phyloP scores from a whole-genome alignment of 140 eudicot genomes.

The Bidens hawaiensis region DNA sequence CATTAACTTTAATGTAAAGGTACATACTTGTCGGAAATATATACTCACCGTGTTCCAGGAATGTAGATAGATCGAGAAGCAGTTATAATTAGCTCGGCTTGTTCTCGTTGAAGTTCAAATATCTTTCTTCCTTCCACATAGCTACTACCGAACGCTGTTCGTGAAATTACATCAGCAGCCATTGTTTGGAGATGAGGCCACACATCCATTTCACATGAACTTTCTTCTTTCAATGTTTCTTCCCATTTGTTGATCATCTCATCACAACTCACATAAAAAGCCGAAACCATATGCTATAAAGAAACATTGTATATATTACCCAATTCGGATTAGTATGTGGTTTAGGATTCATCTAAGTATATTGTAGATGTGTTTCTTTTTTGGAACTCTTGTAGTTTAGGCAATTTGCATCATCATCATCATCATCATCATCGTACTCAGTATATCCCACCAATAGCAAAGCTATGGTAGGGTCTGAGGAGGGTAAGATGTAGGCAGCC shows the following conservation, averaged over 20 bases:
- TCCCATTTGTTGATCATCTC: constrained; percentile 2
- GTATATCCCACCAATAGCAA: too few species aligned
- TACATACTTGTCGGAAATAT: not conserved
- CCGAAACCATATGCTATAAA: constrained; percentile 22
- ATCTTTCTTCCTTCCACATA: constrained; percentile 4
- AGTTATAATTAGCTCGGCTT: not conserved
- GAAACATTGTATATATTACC: not conserved
- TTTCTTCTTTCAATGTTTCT: not conserved
- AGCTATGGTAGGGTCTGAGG: too few species aligned
- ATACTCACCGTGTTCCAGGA: not conserved
- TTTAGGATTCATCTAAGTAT: too few species aligned
- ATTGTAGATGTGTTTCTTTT: too few species aligned
- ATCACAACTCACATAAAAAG: constrained; percentile 20
- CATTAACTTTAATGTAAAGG: not conserved
- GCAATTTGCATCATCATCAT: too few species aligned
- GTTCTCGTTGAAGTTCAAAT: constrained; percentile 5
- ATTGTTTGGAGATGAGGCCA: constrained; percentile 3
- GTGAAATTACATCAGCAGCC: not conserved
- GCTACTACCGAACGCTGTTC: constrained; percentile 1
- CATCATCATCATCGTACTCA: too few species aligned
- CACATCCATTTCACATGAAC: not conserved
- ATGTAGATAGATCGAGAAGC: not conserved
- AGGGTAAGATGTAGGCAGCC: too few species aligned
- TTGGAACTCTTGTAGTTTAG: too few species aligned
- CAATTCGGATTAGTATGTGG: too few species aligned